Evolutionary conservation across 1,139 yeast species (phyloP).

Genomic region (Suhomyces coccinellae): DNA sequence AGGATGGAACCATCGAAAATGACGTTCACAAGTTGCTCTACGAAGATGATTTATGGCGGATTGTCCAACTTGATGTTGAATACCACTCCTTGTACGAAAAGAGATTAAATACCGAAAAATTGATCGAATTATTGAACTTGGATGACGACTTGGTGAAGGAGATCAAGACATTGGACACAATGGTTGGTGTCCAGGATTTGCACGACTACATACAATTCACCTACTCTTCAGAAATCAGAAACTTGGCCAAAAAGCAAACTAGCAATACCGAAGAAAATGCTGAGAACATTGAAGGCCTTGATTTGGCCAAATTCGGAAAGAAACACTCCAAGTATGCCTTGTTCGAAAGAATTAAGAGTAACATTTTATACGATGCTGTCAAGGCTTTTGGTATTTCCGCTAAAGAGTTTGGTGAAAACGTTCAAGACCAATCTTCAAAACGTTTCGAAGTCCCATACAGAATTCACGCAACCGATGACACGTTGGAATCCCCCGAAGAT

Average conservation of each 20-base stretch:
- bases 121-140: conserved; percentile 55
- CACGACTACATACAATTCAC: conserved; percentile 82
- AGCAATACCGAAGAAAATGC: conserved; percentile 19
- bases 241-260: conserved; percentile 28
- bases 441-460: conserved; percentile 53
- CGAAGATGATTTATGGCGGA: conserved; percentile 93
- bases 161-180: conserved; percentile 56
- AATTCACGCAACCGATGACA: conserved; percentile 76
- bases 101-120: conserved; percentile 59
- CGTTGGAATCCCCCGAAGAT: conserved; percentile 62
- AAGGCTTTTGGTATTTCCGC: conserved; percentile 76
- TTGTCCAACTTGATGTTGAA: conserved; percentile 81
- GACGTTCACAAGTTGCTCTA: conserved; percentile 55
- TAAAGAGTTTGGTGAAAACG: conserved; percentile 80
- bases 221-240: conserved; percentile 71
- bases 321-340: conserved; percentile 72
- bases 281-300: conserved; percentile 12
- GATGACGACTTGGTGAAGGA: conserved; percentile 63
- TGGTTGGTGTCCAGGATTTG: conserved; percentile 85
- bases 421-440: conserved; percentile 57
- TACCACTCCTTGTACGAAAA: conserved; percentile 85
- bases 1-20: conserved; percentile 43
- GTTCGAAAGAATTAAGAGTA: conserved; percentile 73
- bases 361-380: conserved; percentile 68
- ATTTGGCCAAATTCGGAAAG: conserved; percentile 33